Evolutionary conservation across 108 stramenopile species (phyloP), one percentile per base, ranked within the genome.

Genomic region (Stephanodiscus minutulus): DNA sequence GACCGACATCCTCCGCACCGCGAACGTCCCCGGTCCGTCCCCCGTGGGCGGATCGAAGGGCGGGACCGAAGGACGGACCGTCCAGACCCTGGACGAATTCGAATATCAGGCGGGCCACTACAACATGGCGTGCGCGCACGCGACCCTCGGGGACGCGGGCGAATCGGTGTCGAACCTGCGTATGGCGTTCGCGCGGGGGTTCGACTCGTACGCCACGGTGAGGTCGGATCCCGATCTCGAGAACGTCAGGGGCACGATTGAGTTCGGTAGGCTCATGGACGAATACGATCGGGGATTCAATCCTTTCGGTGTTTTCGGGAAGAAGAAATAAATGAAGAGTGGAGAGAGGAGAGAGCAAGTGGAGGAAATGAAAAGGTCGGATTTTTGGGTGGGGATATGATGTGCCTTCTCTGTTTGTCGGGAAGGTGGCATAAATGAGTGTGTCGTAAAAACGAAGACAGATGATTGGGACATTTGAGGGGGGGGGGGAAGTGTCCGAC

Each of bases 101-200:
- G 92, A 93, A 82, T 72, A 85, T 11, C 92, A 93, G 66, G 89
- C 92, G 10, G 92, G 87, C 9, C 86, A 93, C 65, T 93, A 93
- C 77, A 93, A 93, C 50, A 83, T 93, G 64, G 92, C 92, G 0
- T 93, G 92, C 68, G 85, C 88, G 28, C 72, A 93, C 60, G 81
- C 92, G 3, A 56, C 84, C 50, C 68, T 93, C 41, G 83, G 85
- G 15, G 79, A 87, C 62, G 58, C 86, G 3, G 81, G 73, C 13
- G 89, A 90, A 33, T 83, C 77, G 11, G 70, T 92, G 36, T 69
- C 65, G 7, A 88, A 86, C 65, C 68, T 93, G 25, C 61, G 83
- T 50, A 77, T 72, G 36, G 86, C 89, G 7, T 90, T 90, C 74
- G 82, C 88, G 49, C 78, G 81, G 79, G 92, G 92, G 48, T 93